phyloP scores from a whole-genome alignment of 1,139 yeast genomes.

The Yamadazyma kanchanaburiensis region DNA sequence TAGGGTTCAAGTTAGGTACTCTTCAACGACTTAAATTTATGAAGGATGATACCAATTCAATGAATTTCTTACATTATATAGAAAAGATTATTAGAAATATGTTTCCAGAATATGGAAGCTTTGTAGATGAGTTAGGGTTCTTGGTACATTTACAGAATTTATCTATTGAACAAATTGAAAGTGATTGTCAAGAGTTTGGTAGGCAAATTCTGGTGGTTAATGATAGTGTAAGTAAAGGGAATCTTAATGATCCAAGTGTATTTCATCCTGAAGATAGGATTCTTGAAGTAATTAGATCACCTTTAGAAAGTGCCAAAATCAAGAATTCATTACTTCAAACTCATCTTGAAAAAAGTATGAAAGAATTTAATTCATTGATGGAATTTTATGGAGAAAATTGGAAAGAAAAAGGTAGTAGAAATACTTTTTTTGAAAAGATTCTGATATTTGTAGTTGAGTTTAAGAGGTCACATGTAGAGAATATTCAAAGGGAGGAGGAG shows the following conservation, averaged over 20 bases:
- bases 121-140: conserved; percentile 72
- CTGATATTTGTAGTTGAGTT: conserved; percentile 37
- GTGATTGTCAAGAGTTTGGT: conserved; percentile 66
- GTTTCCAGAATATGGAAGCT: conserved; percentile 74
- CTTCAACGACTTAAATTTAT: conserved; percentile 80
- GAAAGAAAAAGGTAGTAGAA: conserved; percentile 45
- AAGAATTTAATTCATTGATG: conserved; percentile 62
- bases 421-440: conserved; percentile 37
- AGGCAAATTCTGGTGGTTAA: conserved; percentile 51
- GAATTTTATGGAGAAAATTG: conserved; percentile 80
- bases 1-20: conserved; percentile 81
- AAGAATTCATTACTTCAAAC: conserved; percentile 55
- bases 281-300: conserved; percentile 40
- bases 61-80: conserved; percentile 82
- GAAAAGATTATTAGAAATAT: conserved; percentile 74
- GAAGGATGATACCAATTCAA: conserved; percentile 75
- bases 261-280: conserved; percentile 81
- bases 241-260: conserved; percentile 60
- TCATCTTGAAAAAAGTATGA: conserved; percentile 53
- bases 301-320: conserved; percentile 60
- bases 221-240: conserved; percentile 64
- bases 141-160: conserved; percentile 63
- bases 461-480: conserved; percentile 45
- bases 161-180: conserved; percentile 71
- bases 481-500: conserved; percentile 46